Conservation (phyloP, 2,329 filamentous ascomycete species). For the Fusarium sp. region DNA sequence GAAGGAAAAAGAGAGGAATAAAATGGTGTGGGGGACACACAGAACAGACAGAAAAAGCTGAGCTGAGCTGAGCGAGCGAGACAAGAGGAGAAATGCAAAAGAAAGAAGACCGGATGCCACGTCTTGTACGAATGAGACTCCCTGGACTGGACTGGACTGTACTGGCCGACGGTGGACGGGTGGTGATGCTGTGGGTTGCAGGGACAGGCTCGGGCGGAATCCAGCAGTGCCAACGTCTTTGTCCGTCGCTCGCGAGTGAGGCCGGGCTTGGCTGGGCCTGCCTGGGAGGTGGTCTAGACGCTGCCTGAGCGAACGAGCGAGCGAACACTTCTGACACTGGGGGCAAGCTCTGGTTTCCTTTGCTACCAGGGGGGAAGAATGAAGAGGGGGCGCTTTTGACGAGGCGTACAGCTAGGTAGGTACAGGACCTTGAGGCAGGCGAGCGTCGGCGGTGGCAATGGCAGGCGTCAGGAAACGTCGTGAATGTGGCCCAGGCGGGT, state of each 20-base stretch:
- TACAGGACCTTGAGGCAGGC: not conserved
- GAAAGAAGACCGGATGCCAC: slow-evolving; percentile 41
- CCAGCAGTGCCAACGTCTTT: slow-evolving; percentile 38
- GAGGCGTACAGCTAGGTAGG: not conserved
- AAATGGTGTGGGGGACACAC: slow-evolving; percentile 29
- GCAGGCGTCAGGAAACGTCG: slow-evolving; percentile 7
- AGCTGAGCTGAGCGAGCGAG: slow-evolving; percentile 20
- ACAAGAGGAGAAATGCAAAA: slow-evolving; percentile 27
- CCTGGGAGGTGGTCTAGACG: slow-evolving; percentile 19
- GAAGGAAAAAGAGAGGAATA: slow-evolving; percentile 14
- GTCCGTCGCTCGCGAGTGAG: slow-evolving; percentile 33
- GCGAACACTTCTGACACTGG: not conserved
- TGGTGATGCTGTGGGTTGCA: slow-evolving; percentile 43
- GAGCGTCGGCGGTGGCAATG: slow-evolving; percentile 4
- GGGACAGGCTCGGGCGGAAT: slow-evolving; percentile 43
- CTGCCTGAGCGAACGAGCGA: slow-evolving; percentile 1
- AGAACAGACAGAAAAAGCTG: not conserved
- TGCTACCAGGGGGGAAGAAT: not conserved
- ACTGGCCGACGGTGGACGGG: slow-evolving; percentile 18
- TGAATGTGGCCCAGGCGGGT: slow-evolving; percentile 11
- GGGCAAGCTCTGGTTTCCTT: not conserved
- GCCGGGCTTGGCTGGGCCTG: slow-evolving; percentile 22
- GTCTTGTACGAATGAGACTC: slow-evolving; percentile 42
- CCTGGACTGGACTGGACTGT: slow-evolving; percentile 16
- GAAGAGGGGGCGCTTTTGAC: not conserved